phyloP scores from a whole-genome alignment of 352 stramenopile genomes.

The Phytopythium litorale region DNA sequence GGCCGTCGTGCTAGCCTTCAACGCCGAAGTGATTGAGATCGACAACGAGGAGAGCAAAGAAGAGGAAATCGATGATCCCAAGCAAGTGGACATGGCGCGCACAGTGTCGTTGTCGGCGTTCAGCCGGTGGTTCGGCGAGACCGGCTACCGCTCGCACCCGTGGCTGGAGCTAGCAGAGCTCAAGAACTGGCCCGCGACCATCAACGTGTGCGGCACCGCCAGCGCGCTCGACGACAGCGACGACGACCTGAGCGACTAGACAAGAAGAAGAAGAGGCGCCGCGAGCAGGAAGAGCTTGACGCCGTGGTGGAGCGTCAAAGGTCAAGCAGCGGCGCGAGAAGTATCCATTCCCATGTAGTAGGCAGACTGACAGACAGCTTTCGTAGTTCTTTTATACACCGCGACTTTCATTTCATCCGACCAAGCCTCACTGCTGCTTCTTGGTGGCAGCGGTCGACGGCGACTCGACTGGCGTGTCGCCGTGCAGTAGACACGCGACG shows the following conservation, averaged over 20 bases:
- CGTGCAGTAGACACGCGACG: constrained; percentile 64
- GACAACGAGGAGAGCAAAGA: constrained; percentile 10
- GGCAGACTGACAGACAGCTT: background rate
- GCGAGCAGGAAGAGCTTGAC: background rate
- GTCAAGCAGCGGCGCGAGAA: background rate
- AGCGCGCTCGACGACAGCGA: constrained; percentile 26
- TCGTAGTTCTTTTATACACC: background rate
- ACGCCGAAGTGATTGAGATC: constrained; percentile 9
- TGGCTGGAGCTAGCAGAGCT: constrained; percentile 82
- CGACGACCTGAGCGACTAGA: constrained; percentile 10
- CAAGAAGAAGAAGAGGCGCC: background rate
- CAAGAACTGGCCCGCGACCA: constrained; percentile 68
- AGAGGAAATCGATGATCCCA: constrained; percentile 19
- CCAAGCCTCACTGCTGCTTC: constrained; percentile 14
- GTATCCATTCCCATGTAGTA: constrained; percentile 1
- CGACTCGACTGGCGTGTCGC: constrained; percentile 24
- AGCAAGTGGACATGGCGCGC: constrained; percentile 34
- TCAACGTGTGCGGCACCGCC: constrained; percentile 61
- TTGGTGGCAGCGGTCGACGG: constrained; percentile 4
- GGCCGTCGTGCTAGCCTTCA: constrained; percentile 61
- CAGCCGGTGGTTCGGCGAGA: constrained; percentile 70
- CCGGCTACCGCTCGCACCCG: constrained; percentile 55
- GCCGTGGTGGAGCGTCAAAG: background rate
- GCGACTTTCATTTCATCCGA: background rate
- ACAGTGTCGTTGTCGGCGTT: constrained; percentile 62